Percentiles rank a stretch among this genome's conserved stretches.
phyloP scores from a whole-genome alignment of 2,329 filamentous ascomycete genomes.

The Penicillium concentricum region DNA sequence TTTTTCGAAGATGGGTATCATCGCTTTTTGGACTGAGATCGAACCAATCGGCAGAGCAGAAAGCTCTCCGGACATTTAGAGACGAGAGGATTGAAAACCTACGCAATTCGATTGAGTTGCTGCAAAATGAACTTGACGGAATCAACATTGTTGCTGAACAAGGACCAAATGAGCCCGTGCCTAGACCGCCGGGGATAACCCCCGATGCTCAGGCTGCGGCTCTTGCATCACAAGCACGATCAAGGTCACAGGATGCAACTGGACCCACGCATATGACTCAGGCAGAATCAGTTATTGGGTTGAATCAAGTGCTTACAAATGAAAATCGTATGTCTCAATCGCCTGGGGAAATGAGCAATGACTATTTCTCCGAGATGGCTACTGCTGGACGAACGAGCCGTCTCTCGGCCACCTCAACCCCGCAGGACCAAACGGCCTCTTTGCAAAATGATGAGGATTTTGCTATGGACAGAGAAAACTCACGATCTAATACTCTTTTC shows the following conservation, averaged over 20 bases:
- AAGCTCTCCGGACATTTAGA: conserved; percentile 14
- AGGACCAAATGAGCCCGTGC: conserved; percentile 12
- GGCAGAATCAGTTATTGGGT: conserved; percentile 5
- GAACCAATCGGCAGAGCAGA: conserved; percentile 14
- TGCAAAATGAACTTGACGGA: conserved; percentile 31
- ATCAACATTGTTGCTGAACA: conserved; percentile 10
- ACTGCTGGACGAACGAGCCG: conserved; percentile 25
- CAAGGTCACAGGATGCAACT: conserved; percentile 12
- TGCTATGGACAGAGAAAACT: conserved; percentile 26
- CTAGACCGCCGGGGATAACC: conserved; percentile 17
- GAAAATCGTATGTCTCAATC: conserved; percentile 41
- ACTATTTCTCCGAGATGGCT: conserved; percentile 31
- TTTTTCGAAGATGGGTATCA: conserved; percentile 33
- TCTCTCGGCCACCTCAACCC: conserved; percentile 12
- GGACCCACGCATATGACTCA: conserved; percentile 9
- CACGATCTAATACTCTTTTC: conserved; percentile 42
- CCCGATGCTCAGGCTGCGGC: conserved; percentile 14
- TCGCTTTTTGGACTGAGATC: conserved; percentile 31
- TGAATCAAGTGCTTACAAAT: conserved; percentile 27
- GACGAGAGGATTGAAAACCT: conserved; percentile 31
- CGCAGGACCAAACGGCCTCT: conserved; percentile 14
- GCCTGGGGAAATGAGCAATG: conserved; percentile 38
- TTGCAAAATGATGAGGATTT: conserved; percentile 9
- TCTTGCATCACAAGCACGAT: conserved; percentile 3
- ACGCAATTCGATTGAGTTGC: conserved; percentile 30